Percentiles rank a stretch among this genome's conserved stretches.
These are phyloP conservation scores for Colletotrichum neosansevieriae DNA, from an alignment of 2,329 filamentous ascomycete genomes.

Conservation along the genomic window DNA sequence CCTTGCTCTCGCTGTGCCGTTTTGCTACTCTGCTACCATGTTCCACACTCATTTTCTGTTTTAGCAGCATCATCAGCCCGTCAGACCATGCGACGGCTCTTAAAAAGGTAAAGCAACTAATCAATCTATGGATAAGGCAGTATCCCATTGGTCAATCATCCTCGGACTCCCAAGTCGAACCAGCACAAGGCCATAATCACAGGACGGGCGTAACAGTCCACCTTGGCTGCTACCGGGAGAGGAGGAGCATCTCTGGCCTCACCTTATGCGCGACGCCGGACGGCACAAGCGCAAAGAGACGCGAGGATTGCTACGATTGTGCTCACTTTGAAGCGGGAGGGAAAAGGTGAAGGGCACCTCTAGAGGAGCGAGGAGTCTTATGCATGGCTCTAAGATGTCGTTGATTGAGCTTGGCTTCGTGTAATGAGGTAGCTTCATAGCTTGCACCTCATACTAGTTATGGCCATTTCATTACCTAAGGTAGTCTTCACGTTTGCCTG, in stretches of 20 bases:
- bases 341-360: no score
- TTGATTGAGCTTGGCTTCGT: no score
- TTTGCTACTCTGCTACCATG: constrained; percentile 13
- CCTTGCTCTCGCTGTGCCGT: constrained; percentile 9
- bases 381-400: no score
- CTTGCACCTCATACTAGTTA: neutral
- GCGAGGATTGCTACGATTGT: no score
- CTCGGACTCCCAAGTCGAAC: constrained; percentile 12
- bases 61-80: neutral
- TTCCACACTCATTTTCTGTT: neutral
- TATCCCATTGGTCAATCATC: neutral
- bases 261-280: constrained; percentile 9
- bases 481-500: neutral
- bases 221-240: constrained; percentile 9
- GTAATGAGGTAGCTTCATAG: no score
- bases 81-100: neutral
- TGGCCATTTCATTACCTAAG: constrained; percentile 11
- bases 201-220: neutral
- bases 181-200: constrained; percentile 23
- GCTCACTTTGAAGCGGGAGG: no score
- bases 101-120: neutral
- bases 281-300: neutral
- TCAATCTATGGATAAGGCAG: constrained; percentile 19
- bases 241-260: neutral
- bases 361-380: no score